Percentiles rank a stretch among this genome's conserved stretches.
phyloP scores from a whole-genome alignment of 1,284 basidiomycete genomes.

The Trametes sp. region DNA sequence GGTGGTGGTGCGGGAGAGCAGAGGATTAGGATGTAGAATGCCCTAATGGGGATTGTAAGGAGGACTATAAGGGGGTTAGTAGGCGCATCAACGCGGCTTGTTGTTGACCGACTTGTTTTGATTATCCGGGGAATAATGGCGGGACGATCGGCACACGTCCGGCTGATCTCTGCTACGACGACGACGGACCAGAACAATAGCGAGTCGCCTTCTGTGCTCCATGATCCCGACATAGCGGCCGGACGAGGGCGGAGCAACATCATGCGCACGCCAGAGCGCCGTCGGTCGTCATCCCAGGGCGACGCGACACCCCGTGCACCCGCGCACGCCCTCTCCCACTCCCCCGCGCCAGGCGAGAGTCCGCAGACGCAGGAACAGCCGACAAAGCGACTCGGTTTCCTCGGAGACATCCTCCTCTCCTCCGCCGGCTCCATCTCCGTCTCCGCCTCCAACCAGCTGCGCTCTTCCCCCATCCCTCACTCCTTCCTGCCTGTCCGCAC shows the following conservation, averaged over 20 bases:
- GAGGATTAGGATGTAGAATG: too few species aligned
- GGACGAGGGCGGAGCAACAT: background rate
- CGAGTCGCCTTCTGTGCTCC: background rate
- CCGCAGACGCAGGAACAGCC: conserved; percentile 17
- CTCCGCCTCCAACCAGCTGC: conserved; percentile 21
- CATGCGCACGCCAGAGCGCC: conserved; percentile 33
- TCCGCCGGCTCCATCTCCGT: conserved; percentile 34
- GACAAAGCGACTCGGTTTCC: conserved; percentile 38
- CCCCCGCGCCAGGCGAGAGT: background rate
- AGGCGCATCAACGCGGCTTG: background rate
- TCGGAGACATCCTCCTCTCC: conserved; percentile 43
- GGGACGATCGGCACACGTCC: conserved; percentile 33
- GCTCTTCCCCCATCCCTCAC: too few species aligned
- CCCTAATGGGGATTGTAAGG: too few species aligned
- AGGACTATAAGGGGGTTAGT: background rate
- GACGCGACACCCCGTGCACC: conserved; percentile 36
- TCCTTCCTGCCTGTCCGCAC: conserved; percentile 28
- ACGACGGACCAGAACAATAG: conserved; percentile 14
- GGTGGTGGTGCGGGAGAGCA: too few species aligned
- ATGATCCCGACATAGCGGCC: background rate
- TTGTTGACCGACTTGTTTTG: background rate
- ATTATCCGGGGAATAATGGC: conserved; percentile 22
- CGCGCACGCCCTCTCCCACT: conserved; percentile 10
- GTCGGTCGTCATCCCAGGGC: conserved; percentile 40
- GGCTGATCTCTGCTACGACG: conserved; percentile 14